Evolutionary conservation across 2,329 filamentous ascomycete genomes (phyloP).

Genomic region (Monosporascus cannonballus): DNA sequence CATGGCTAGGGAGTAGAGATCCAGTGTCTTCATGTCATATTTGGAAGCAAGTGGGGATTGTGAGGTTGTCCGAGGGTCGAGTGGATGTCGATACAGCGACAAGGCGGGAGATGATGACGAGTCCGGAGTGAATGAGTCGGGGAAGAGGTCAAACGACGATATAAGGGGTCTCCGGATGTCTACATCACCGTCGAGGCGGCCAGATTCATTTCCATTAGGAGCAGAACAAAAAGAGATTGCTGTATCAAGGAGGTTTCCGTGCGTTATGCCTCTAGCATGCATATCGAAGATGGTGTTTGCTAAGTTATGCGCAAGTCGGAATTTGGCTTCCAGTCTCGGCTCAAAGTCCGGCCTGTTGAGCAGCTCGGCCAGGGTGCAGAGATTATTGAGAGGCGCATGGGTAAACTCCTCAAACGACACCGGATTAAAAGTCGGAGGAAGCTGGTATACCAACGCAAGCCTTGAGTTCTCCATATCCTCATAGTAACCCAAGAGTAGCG

Average conservation of each 20-base stretch:
- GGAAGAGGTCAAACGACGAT: conserved; percentile 71
- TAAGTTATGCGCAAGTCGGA: conserved; percentile 66
- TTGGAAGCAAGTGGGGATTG: conserved; percentile 42
- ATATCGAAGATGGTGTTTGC: conserved; percentile 68
- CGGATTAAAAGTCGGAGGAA: conserved; percentile 59
- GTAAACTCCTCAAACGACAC: conserved; percentile 47
- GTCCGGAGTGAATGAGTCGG: conserved; percentile 33
- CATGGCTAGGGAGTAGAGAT: conserved; percentile 69
- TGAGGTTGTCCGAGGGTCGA: conserved; percentile 48
- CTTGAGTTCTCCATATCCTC: conserved; percentile 66
- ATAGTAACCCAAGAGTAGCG: conserved; percentile 62
- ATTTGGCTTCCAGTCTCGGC: conserved; percentile 69
- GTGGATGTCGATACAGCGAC: conserved; percentile 58
- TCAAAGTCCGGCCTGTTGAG: conserved; percentile 47
- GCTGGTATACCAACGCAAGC: conserved; percentile 69
- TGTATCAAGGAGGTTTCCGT: conserved; percentile 62
- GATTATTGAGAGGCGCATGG: conserved; percentile 42
- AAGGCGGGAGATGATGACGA: conserved; percentile 21
- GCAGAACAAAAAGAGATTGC: conserved; percentile 63
- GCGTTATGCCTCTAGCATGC: conserved; percentile 62
- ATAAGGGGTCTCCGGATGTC: conserved; percentile 65
- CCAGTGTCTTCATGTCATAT: conserved; percentile 52
- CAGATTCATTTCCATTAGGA: conserved; percentile 34
- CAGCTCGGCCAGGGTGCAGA: conserved; percentile 50
- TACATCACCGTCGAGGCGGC: conserved; percentile 38